A percentile compares a stretch with the other conserved stretches of the same genome.
Conservation (phyloP, 2,329 filamentous ascomycete genomes). For the Fusarium siculi region DNA sequence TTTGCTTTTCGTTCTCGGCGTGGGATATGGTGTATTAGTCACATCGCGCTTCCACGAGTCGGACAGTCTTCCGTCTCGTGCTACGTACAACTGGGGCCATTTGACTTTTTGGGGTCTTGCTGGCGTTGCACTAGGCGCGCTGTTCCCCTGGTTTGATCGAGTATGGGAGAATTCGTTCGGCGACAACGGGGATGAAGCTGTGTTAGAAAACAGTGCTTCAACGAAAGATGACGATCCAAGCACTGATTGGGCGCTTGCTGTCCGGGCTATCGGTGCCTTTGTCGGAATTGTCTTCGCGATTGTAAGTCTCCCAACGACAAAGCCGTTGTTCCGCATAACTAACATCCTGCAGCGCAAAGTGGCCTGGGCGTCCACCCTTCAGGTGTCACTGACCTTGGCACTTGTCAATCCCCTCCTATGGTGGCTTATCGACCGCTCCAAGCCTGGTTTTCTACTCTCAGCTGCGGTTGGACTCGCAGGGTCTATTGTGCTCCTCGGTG, state of each 20-base stretch:
- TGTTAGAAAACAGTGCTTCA: constrained; percentile 43
- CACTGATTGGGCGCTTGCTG: constrained; percentile 77
- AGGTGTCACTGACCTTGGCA: constrained; percentile 88
- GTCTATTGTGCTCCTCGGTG: constrained; percentile 76
- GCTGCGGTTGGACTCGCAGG: constrained; percentile 78
- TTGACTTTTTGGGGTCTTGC: constrained; percentile 83
- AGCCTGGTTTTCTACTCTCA: constrained; percentile 84
- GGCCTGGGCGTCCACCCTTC: constrained; percentile 94
- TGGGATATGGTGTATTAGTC: constrained; percentile 85
- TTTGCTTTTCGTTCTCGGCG: constrained; percentile 81
- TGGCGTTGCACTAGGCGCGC: constrained; percentile 79
- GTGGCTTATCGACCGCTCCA: constrained; percentile 94
- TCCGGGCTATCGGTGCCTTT: constrained; percentile 69
- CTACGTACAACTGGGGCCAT: constrained; percentile 71
- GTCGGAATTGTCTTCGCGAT: constrained; percentile 75
- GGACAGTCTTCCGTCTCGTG: constrained; percentile 70
- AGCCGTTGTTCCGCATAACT: constrained; percentile 1
- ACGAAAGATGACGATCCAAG: constrained; percentile 52
- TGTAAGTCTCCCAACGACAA: constrained; percentile 63
- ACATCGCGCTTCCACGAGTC: constrained; percentile 75
- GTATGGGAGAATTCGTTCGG: constrained; percentile 71
- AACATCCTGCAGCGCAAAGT: constrained; percentile 75
- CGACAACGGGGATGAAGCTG: constrained; percentile 46
- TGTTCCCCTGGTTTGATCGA: constrained; percentile 86
- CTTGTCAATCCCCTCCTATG: constrained; percentile 93